Conservation (phyloP, 2,329 filamentous ascomycete species). For the Coniochaeta pulveracea region DNA sequence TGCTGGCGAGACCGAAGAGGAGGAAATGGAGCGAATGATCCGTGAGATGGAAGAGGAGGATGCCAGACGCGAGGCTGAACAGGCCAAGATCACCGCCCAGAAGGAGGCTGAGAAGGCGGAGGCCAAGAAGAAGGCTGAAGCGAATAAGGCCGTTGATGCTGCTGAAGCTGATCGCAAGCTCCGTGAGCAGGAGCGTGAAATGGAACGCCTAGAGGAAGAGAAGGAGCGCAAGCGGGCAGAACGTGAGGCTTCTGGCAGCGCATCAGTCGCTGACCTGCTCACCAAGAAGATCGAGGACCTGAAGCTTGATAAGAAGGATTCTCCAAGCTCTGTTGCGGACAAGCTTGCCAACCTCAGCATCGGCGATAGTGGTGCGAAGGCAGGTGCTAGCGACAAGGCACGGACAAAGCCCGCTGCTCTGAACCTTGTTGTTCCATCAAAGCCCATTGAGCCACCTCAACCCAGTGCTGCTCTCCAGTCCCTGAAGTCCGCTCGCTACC, state of each 20-base stretch:
- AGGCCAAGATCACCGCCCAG: conserved; percentile 28
- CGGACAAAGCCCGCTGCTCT: conserved; percentile 71
- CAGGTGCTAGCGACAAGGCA: conserved; percentile 48
- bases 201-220: conserved; percentile 63
- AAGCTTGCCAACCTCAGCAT: conserved; percentile 43
- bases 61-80: conserved; percentile 34
- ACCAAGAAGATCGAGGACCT: conserved; percentile 26
- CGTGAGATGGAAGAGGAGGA: conserved; percentile 50
- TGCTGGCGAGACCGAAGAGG: conserved; percentile 23
- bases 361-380: conserved; percentile 34
- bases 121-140: conserved; percentile 28
- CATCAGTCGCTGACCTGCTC: conserved; percentile 39
- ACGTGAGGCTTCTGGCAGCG: conserved; percentile 31
- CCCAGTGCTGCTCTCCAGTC: conserved; percentile 90
- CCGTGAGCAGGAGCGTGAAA: conserved; percentile 60
- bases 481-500: conserved; percentile 80
- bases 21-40: conserved; percentile 48
- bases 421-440: conserved; percentile 75
- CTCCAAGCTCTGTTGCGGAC: conserved; percentile 27
- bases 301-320: conserved; percentile 33
- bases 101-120: conserved; percentile 34
- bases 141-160: conserved; percentile 31
- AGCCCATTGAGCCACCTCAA: conserved; percentile 79
- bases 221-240: conserved; percentile 44
- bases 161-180: conserved; percentile 55